Conservation (phyloP, 352 stramenopile genomes). For the Phytophthora hibernalis region DNA sequence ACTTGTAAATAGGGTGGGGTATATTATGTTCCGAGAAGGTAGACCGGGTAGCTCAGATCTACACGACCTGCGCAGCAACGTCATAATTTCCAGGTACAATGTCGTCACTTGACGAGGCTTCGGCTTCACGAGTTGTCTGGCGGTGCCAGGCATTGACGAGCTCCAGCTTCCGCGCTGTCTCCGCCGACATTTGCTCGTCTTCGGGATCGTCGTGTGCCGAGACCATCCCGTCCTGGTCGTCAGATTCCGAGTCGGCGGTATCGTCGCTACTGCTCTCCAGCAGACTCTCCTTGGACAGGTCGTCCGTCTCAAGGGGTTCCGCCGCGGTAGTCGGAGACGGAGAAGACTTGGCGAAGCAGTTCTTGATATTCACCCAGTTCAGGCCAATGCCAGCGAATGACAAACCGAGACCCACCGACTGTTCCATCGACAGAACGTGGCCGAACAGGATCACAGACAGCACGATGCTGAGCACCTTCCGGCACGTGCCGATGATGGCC, state of each 20-base stretch:
- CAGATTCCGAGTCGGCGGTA: constrained; percentile 65
- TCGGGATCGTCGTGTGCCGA: constrained; percentile 20
- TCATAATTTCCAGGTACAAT: constrained; percentile 19
- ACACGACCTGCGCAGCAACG: constrained; percentile 38
- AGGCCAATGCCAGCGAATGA: constrained; percentile 78
- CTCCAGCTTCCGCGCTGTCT: constrained; percentile 68
- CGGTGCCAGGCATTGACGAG: constrained; percentile 75
- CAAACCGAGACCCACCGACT: constrained; percentile 67
- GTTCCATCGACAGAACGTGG: constrained; percentile 73
- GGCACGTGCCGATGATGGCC: constrained; percentile 86
- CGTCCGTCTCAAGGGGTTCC: constrained; percentile 32
- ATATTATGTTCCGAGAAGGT: constrained; percentile 35
- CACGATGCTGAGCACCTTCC: constrained; percentile 88
- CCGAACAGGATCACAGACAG: constrained; percentile 86
- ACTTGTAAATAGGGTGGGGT: constrained; percentile 40
- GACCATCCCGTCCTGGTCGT: constrained; percentile 48
- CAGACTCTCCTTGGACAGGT: constrained; percentile 59
- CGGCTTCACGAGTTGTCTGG: constrained; percentile 42
- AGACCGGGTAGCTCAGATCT: constrained; percentile 16
- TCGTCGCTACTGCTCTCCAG: constrained; percentile 73
- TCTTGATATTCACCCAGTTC: constrained; percentile 79
- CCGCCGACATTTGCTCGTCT: constrained; percentile 43
- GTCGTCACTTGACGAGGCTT: constrained; percentile 24
- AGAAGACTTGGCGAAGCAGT: constrained; percentile 52
- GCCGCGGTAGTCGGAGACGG: constrained; percentile 13